Evolutionary conservation across 176 grass and related monocot species (phyloP).

Genomic region (Oryza meyeriana): DNA sequence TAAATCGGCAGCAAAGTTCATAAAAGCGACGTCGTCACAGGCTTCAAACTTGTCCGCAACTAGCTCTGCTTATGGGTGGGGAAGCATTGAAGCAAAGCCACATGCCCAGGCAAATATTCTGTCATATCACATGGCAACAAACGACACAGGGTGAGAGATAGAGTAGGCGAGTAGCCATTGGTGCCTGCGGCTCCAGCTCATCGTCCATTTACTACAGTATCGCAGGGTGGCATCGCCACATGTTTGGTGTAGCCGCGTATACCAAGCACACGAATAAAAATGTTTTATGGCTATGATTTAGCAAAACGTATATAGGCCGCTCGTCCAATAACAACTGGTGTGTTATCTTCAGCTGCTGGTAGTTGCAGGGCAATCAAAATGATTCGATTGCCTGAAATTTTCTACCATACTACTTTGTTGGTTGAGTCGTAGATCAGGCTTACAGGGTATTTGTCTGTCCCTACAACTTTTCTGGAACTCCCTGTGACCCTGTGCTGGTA

Average conservation of each 20-base stretch:
- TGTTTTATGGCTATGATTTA: not conserved
- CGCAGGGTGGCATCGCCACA: not conserved
- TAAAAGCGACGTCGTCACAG: not conserved
- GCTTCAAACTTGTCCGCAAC: conserved; percentile 31
- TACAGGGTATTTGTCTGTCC: conserved; percentile 24
- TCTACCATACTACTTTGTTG: not conserved
- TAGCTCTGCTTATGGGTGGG: not conserved
- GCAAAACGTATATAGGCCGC: not conserved
- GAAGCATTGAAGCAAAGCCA: conserved; percentile 25
- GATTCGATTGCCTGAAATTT: not conserved
- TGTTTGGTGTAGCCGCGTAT: conserved; percentile 12
- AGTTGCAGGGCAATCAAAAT: not conserved
- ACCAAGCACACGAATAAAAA: not conserved
- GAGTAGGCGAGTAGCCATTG: not conserved
- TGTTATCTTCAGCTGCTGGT: not conserved
- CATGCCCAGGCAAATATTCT: conserved; percentile 47
- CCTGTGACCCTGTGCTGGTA: too few relatives aligned
- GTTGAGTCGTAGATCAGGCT: not conserved
- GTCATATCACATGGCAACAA: conserved; percentile 27
- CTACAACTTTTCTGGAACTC: conserved; percentile 5
- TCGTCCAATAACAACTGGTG: not conserved
- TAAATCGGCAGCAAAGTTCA: not conserved
- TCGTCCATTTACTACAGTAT: conserved; percentile 14
- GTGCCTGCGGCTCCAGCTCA: conserved; percentile 43
- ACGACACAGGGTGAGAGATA: not conserved